Percentiles rank a stretch among this genome's conserved stretches.
Evolutionary conservation across 345 rosid species (phyloP).

Genomic region (Pistacia atlantica): DNA sequence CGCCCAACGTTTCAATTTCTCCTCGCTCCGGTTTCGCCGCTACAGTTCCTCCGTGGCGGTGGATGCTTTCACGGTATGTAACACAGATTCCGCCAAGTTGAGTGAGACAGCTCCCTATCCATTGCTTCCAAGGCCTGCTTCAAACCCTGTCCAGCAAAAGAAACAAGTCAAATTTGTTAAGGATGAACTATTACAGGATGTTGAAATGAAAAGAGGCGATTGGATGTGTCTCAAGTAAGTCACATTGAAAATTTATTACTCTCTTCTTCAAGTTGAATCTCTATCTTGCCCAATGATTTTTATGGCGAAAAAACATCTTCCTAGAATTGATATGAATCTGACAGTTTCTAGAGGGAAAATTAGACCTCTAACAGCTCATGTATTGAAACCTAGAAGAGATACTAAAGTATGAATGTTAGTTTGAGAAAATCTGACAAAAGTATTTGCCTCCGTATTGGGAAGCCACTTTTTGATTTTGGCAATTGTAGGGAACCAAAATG

Average conservation of each 20-base stretch:
- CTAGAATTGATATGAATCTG: too few species aligned
- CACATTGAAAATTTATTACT: slow-evolving; percentile 5
- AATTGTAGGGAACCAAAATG: background rate
- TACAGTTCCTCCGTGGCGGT: background rate
- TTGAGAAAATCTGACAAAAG: too few species aligned
- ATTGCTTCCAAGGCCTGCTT: slow-evolving; percentile 50
- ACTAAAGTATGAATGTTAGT: too few species aligned
- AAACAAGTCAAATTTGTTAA: slow-evolving; percentile 24
- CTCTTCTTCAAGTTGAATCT: background rate
- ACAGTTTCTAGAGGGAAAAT: too few species aligned
- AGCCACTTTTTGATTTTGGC: background rate
- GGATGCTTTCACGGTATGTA: background rate
- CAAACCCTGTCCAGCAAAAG: slow-evolving; percentile 30
- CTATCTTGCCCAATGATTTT: slow-evolving; percentile 5
- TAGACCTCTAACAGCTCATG: too few species aligned
- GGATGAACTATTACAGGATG: slow-evolving; percentile 34
- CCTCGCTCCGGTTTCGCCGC: background rate
- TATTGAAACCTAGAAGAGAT: too few species aligned
- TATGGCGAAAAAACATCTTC: background rate
- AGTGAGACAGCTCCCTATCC: slow-evolving; percentile 62
- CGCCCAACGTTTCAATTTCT: background rate
- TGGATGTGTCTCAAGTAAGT: slow-evolving; percentile 93
- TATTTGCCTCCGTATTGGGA: background rate
- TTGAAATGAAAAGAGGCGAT: slow-evolving; percentile 69
- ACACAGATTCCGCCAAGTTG: slow-evolving; percentile 36